A percentile compares a stretch with the other conserved stretches of the same genome.
phyloP scores from a whole-genome alignment of 768 basidiomycete species.

The Boletus edulis region DNA sequence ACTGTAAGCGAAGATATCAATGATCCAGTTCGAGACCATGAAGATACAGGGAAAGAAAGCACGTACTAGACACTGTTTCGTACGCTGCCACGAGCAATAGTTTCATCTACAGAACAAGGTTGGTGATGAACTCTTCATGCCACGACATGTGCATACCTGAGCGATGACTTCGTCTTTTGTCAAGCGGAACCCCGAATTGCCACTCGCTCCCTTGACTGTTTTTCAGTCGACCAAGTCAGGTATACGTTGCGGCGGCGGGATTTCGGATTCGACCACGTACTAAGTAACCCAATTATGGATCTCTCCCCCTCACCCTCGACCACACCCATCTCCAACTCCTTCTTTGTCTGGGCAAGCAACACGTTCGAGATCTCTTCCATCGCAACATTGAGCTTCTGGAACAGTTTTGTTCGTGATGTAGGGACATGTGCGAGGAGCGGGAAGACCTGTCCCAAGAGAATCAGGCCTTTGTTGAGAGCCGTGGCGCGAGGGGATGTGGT shows the following conservation, averaged over 20 bases:
- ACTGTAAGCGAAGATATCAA: neutral
- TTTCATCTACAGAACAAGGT: neutral
- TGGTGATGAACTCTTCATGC: neutral
- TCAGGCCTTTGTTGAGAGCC: slow-evolving; percentile 26
- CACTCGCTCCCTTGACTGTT: slow-evolving; percentile 19
- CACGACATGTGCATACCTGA: neutral
- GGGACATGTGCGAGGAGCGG: slow-evolving; percentile 38
- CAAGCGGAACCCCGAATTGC: slow-evolving; percentile 2
- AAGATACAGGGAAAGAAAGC: neutral
- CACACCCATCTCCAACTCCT: slow-evolving; percentile 19
- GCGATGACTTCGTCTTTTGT: neutral
- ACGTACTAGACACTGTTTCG: neutral
- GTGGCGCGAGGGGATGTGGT: slow-evolving; percentile 15
- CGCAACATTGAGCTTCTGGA: slow-evolving; percentile 30
- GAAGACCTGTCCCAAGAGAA: slow-evolving; percentile 37
- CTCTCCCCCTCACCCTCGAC: too few relatives aligned
- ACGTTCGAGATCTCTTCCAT: slow-evolving; percentile 41
- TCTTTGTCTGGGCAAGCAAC: slow-evolving; percentile 35
- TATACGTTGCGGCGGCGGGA: neutral
- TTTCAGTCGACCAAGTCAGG: too few relatives aligned
- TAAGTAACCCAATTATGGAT: too few relatives aligned
- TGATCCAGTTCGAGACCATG: neutral
- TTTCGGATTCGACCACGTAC: neutral
- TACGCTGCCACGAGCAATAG: neutral
- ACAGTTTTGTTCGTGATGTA: slow-evolving; percentile 30